These are phyloP conservation scores for Penicillium crystallinum DNA, from an alignment of 495 filamentous ascomycete genomes.

Conservation along the genomic window DNA sequence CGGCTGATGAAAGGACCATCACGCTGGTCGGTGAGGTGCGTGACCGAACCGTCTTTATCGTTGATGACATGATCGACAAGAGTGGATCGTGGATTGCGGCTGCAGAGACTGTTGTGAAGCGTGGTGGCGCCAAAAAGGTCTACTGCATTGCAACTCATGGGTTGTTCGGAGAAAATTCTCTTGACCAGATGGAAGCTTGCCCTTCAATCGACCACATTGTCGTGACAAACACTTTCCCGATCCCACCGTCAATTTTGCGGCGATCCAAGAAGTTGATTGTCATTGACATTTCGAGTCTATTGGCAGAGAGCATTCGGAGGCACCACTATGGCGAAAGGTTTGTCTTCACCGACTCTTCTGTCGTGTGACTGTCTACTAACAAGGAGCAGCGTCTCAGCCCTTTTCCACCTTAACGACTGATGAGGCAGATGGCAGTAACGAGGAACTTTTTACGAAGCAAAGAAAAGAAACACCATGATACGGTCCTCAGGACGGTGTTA, in stretches of 20 bases:
- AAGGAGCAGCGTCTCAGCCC: slow-evolving; percentile 64
- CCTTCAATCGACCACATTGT: slow-evolving; percentile 89
- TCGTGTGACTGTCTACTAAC: slow-evolving; percentile 5
- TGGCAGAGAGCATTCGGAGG: slow-evolving; percentile 87
- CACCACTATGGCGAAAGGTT: slow-evolving; percentile 84
- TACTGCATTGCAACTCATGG: slow-evolving; percentile 98
- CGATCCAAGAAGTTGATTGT: slow-evolving; percentile 79
- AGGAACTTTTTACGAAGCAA: slow-evolving; percentile 7
- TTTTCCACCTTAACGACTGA: slow-evolving; percentile 64
- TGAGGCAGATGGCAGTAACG: slow-evolving; percentile 18
- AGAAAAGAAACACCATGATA: slow-evolving; percentile 1
- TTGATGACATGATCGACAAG: slow-evolving; percentile 99
- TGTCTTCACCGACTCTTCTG: slow-evolving; percentile 16
- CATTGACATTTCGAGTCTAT: slow-evolving; percentile 78
- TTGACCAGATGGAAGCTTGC: slow-evolving; percentile 86
- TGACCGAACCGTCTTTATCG: slow-evolving; percentile 79
- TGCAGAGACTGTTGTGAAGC: slow-evolving; percentile 94
- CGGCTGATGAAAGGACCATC: slow-evolving; percentile 83
- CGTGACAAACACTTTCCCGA: slow-evolving; percentile 95
- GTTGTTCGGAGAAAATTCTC: slow-evolving; percentile 81
- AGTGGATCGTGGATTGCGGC: slow-evolving; percentile 95
- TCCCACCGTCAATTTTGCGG: slow-evolving; percentile 62
- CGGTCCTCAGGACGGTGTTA: slow-evolving; percentile 14
- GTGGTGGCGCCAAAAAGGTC: slow-evolving; percentile 84
- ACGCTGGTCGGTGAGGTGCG: slow-evolving; percentile 92